Base-by-base conservation (phyloP, 2,329 filamentous ascomycete species). In the Exophiala phaeomuriformis region DNA sequence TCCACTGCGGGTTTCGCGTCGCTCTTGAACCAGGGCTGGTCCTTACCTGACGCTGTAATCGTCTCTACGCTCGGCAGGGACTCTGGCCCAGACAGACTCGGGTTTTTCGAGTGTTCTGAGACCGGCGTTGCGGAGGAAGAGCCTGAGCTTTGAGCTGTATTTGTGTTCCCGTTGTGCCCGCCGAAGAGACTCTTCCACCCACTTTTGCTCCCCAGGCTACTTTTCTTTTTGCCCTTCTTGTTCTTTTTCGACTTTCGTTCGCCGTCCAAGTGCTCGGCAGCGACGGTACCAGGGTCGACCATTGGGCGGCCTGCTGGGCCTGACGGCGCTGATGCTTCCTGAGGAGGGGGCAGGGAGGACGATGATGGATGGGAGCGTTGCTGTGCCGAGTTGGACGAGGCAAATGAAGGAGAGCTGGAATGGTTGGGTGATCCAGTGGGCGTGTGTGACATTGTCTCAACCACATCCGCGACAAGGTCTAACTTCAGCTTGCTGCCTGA, bases 81-180 rank as follows among this genome's bases (percentile, higher is more conserved):
- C 19, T 47, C 32, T 10, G 33, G 43, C 12, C 37, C 47, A 10
- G 46, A 36, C 43, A 33, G 37, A 32, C 31, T 44, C 28, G 9
- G 46, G 27, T 61, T 55, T 66, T 67, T 42, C 64, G 28, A 28
- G 3, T 29, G 41, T 19, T 27, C 50, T 12, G 45, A 49, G 31
- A 19, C 19, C 19, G 12, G 10, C 27, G 28, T 39, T 9, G 43
- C 40, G 4, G 39, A 35, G 12, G 37, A 33, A 12, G 43, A 12
- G 7, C 47, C 42, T 9, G 47, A 42, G 19, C 53, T 47, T 41
- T 47, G 30, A 42, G 46, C 8, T n/a, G 36, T 31, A 10, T 41
- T 46, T 12, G 33, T 82, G 68, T 19, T 79, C 78, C 56, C 80
- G 75, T 57, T 82, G 68, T 19, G 79, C 78, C 56, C 80, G 75